Conservation (phyloP, 2,329 filamentous ascomycete species). For the Diplodia sapinea region DNA sequence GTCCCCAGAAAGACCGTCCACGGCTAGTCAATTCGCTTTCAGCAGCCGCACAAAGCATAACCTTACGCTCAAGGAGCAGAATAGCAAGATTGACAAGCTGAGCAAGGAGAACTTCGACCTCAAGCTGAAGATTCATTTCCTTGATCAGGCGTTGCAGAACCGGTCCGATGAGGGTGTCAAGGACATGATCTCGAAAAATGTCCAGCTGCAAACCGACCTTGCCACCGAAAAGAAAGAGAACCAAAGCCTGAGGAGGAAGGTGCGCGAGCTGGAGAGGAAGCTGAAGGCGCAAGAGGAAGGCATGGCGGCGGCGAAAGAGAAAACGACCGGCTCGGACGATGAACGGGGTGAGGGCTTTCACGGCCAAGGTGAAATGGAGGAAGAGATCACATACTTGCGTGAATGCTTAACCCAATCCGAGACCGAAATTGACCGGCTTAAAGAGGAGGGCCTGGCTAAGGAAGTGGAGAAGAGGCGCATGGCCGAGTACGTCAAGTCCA, state of each 20-base stretch:
- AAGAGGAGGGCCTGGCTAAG: constrained; percentile 75
- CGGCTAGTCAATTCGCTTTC: constrained; percentile 43
- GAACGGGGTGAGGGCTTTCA: constrained; percentile 60
- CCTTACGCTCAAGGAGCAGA: constrained; percentile 94
- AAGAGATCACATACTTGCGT: constrained; percentile 82
- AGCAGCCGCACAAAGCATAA: constrained; percentile 49
- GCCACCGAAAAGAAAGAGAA: constrained; percentile 90
- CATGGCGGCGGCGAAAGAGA: constrained; percentile 49
- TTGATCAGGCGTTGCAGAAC: constrained; percentile 90
- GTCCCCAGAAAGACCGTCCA: constrained; percentile 58
- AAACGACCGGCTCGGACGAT: constrained; percentile 54
- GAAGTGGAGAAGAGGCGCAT: constrained; percentile 87
- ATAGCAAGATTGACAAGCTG: constrained; percentile 92
- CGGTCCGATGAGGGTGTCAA: constrained; percentile 95
- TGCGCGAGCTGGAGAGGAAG: constrained; percentile 86
- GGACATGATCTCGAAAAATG: constrained; percentile 97
- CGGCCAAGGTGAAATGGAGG: constrained; percentile 73
- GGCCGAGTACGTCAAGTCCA: constrained; percentile 75
- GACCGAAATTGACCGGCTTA: constrained; percentile 80
- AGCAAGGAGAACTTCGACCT: constrained; percentile 98
- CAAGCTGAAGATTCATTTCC: constrained; percentile 96
- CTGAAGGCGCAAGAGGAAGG: constrained; percentile 65
- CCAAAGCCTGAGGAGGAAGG: constrained; percentile 76
- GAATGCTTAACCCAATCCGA: constrained; percentile 86
- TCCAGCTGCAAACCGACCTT: constrained; percentile 89